A percentile compares a stretch with the other conserved stretches of the same genome.
Conservation (phyloP, 495 filamentous ascomycete species). For the Peziza echinospora region DNA sequence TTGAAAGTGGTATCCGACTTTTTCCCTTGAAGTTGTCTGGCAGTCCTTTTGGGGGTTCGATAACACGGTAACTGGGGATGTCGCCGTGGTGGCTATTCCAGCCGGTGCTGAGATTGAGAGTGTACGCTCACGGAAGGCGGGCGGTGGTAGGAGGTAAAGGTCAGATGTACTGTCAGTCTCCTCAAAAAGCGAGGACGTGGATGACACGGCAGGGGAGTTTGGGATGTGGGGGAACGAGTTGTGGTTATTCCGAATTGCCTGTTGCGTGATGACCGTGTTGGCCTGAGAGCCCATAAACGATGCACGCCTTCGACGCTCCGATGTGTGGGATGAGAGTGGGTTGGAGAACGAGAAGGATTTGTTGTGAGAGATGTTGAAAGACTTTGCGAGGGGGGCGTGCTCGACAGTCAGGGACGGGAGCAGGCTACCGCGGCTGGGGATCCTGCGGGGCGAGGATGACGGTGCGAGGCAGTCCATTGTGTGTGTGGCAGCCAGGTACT, state of each 20-base stretch:
- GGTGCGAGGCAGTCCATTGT: no score
- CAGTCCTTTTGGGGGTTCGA: slow-evolving; percentile 7
- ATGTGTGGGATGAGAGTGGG: neutral
- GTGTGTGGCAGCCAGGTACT: no score
- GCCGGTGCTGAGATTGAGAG: slow-evolving; percentile 6
- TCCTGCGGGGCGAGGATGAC: neutral
- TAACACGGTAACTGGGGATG: slow-evolving; percentile 18
- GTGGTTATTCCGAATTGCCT: neutral
- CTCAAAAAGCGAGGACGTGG: neutral
- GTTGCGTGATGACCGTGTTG: neutral
- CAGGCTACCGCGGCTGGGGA: neutral
- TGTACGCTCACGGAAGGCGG: neutral
- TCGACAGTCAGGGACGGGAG: neutral
- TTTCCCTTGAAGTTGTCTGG: neutral
- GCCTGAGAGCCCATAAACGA: no score
- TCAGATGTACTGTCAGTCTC: neutral
- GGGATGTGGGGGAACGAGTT: neutral
- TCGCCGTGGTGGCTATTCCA: slow-evolving; percentile 13
- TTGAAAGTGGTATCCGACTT: neutral
- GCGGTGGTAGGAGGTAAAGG: neutral
- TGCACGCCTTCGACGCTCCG: neutral
- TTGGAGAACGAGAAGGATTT: neutral
- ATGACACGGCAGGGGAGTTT: no score
- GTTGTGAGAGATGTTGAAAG: neutral
- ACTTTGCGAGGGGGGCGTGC: neutral